These are phyloP conservation scores for Durotheca rogersii DNA, from an alignment of 495 filamentous ascomycete species.

Conservation along the genomic window DNA sequence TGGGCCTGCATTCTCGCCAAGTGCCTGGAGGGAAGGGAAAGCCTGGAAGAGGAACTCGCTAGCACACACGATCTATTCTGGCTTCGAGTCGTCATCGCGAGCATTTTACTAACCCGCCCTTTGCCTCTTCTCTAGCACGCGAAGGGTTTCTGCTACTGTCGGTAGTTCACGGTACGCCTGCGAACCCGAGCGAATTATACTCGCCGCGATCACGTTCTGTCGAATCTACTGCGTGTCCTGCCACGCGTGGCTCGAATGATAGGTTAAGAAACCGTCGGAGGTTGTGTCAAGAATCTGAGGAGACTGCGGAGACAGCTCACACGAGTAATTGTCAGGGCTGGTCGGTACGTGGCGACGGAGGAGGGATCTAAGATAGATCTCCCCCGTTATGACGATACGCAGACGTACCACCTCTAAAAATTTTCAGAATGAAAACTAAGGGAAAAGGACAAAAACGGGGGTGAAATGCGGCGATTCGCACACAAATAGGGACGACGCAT, in stretches of 20 bases:
- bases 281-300: conserved; percentile 14
- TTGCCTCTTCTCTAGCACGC: conserved; percentile 1
- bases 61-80: conserved; percentile 12
- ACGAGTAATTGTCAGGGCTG: conserved; percentile 8
- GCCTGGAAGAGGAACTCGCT: conserved; percentile 1
- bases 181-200: conserved; percentile 15
- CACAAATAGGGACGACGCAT: conserved; percentile 23
- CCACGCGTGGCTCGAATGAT: conserved; percentile 28
- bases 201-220: conserved; percentile 8
- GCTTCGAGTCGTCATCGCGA: conserved; percentile 10
- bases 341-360: too few relatives aligned
- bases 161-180: conserved; percentile 19
- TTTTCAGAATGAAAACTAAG: too few relatives aligned
- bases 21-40: conserved; percentile 14
- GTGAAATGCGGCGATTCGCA: conserved; percentile 24
- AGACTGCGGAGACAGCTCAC: conserved; percentile 27
- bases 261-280: conserved; percentile 25
- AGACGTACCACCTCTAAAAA: too few relatives aligned
- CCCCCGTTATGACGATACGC: conserved; percentile 5
- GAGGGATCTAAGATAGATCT: conserved; percentile 21
- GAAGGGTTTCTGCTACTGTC: conserved; percentile 9
- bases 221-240: conserved; percentile 23
- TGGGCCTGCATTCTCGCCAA: conserved; percentile 25
- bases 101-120: neutral
- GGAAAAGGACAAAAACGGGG: conserved; percentile 13